Evolutionary conservation across 2,329 filamentous ascomycete species (phyloP), one percentile per base, ranked within the genome.

Genomic region (Simplicillium sp.): DNA sequence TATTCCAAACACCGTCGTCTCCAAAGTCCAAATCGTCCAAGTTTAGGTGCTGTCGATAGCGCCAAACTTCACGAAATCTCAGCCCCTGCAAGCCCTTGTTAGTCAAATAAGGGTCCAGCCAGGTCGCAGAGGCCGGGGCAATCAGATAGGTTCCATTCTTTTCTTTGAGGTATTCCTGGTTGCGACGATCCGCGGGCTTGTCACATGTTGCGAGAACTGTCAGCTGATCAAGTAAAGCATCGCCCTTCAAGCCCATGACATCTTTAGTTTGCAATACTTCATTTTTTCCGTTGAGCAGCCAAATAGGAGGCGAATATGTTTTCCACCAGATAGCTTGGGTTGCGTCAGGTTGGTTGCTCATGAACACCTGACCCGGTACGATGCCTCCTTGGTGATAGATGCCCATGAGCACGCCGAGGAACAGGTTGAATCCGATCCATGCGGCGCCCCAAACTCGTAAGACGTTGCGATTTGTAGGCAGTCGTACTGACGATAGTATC

Each of bases 251-350:
- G 4, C 84, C 82, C 78, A 87, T 88, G 15, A 88, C 66, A 53
- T 89, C 85, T 44, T 71, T 69, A 1, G 84, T 89, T 25, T 65
- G 70, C n/a, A 88, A 62, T 9, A 84, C 71, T 49, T 80, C 74
- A 48, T 84, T 87, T 59, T 84, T 84, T 40, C 82, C 81, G 48
- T 87, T 82, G 7, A 89, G 67, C 15, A 90, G 70, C 84, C 85
- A 90, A 29, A 83, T 81, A 0, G 85, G 85, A 14, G 85, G 85
- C 56, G 80, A 84, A 56, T 89, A 89, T 1, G 85, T 89, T 58
- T 88, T 89, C 85, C 85, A 90, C 85, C 85, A 90, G 38, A 85
- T 70, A 3, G 81, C 82, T 29, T 82, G 71, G 2, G 78, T 80
- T 8, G 83, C 77, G 47, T 83, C 80, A 4, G 76, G 70, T 48